Conservation (phyloP, 257 asterid species). For the Forsythia viridissima region DNA sequence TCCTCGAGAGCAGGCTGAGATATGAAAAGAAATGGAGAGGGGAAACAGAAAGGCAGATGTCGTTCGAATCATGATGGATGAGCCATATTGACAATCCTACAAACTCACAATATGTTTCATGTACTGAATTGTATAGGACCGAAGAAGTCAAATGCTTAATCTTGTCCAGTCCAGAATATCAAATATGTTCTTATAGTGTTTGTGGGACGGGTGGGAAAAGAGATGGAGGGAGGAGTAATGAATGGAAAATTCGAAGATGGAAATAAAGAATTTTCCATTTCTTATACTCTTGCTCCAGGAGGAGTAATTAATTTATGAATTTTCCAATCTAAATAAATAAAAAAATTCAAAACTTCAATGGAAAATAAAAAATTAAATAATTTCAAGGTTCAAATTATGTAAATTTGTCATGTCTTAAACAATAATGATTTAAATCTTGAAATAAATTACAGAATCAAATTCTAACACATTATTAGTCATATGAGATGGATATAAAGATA, state of each 20-base stretch:
- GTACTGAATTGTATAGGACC: too few species aligned
- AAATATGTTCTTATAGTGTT: neutral
- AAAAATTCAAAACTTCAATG: neutral
- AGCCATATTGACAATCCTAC: too few species aligned
- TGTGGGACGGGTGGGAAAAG: neutral
- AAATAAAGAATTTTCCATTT: too few species aligned
- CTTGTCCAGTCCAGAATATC: neutral
- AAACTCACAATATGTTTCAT: too few species aligned
- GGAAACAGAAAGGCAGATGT: too few species aligned
- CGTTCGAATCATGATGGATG: too few species aligned
- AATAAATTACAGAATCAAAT: neutral
- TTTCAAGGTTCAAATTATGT: neutral
- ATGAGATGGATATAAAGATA: constrained; percentile 15
- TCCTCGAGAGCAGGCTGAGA: neutral
- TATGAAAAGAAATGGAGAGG: too few species aligned
- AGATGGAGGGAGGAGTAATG: neutral
- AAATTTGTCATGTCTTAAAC: neutral
- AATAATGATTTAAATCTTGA: neutral
- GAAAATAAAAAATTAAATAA: neutral
- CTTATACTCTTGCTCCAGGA: too few species aligned
- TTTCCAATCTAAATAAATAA: neutral
- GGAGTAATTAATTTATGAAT: too few species aligned
- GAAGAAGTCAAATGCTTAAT: too few species aligned
- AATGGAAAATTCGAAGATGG: too few species aligned
- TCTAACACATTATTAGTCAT: neutral